Evolutionary conservation across 1,284 basidiomycete genomes (phyloP), one percentile per base, ranked within the genome.

Genomic region (Puccinia hordei): DNA sequence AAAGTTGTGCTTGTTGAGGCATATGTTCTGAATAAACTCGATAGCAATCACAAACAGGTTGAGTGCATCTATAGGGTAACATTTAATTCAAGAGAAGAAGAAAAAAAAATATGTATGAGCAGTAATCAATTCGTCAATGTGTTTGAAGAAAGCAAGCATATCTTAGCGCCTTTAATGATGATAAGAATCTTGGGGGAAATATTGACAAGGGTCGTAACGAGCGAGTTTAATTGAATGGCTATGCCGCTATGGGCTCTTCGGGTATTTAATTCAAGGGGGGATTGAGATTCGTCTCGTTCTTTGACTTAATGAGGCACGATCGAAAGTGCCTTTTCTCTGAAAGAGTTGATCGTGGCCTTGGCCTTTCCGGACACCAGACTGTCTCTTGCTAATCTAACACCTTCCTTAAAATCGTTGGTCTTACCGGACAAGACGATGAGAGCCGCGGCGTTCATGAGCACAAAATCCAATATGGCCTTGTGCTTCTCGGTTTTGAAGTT

Each of bases 361-460:
- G 94, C 94, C 46, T 88, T 89, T 1, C 94, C 93, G 35, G 89
- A 90, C 44, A 87, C 87, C 27, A 96, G 87, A 81, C 91, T 91
- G 85, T 92, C 88, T 83, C 89, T 87, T n/a, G 93, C 94, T 82
- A 92, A 83, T 79, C 86, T 86, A 0, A 92, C 90, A 1, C 93
- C 94, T 30, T 94, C 89, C 84, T 89, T 89, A 84, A 90, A 92
- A 84, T 91, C 89, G 51, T 85, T 85, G 22, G 91, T 93, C 57
- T 91, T 82, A 0, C 93, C 93, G 1, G 92, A 90, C 3, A 96
- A 90, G 27, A 93, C 90, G 57, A 97, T 87, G 73, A 96, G 85
- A 9, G 93, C 93, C 8, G 93, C 90, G 0, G 93, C 89, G 84
- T 96, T 96, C 86, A 96, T 86, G 77, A 94, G 86, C 80, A 96